Conservation (phyloP, 2,329 filamentous ascomycete genomes). For the Colletotrichum caudatum region DNA sequence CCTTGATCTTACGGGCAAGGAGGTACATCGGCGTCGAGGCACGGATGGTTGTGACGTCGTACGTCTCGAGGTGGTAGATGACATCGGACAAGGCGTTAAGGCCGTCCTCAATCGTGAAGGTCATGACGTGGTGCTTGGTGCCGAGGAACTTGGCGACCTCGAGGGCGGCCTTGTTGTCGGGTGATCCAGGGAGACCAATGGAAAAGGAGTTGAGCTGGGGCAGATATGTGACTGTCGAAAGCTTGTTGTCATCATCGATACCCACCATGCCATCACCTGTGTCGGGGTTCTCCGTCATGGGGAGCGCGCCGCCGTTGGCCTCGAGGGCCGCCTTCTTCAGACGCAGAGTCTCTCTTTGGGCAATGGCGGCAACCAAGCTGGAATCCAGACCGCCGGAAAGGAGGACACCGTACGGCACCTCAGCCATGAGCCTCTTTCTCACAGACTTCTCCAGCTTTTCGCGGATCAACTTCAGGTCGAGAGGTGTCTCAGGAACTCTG, state of each 20-base stretch:
- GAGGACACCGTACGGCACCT: constrained; percentile 96
- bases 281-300: constrained; percentile 66
- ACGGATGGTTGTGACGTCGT: constrained; percentile 98
- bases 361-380: constrained; percentile 93
- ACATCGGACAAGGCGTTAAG: constrained; percentile 97
- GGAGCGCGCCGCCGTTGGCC: constrained; percentile 58
- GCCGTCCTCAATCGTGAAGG: constrained; percentile 97
- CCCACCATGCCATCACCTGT: constrained; percentile 83
- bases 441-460: constrained; percentile 90
- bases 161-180: constrained; percentile 90
- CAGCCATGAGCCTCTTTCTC: constrained; percentile 97
- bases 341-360: constrained; percentile 89
- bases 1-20: constrained; percentile 98
- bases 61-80: constrained; percentile 97
- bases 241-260: constrained; percentile 91
- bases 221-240: constrained; percentile 90
- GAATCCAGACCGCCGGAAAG: constrained; percentile 97
- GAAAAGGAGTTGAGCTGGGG: constrained; percentile 99
- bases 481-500: constrained; percentile 80
- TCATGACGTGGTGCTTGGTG: constrained; percentile 98
- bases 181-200: constrained; percentile 92
- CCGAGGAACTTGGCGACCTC: constrained; percentile 97
- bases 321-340: constrained; percentile 74
- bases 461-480: constrained; percentile 86
- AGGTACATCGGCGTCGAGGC: constrained; percentile 99